Base-by-base conservation (phyloP, 129 eudicot species). In the Chrysanthemum lavandulifolium region DNA sequence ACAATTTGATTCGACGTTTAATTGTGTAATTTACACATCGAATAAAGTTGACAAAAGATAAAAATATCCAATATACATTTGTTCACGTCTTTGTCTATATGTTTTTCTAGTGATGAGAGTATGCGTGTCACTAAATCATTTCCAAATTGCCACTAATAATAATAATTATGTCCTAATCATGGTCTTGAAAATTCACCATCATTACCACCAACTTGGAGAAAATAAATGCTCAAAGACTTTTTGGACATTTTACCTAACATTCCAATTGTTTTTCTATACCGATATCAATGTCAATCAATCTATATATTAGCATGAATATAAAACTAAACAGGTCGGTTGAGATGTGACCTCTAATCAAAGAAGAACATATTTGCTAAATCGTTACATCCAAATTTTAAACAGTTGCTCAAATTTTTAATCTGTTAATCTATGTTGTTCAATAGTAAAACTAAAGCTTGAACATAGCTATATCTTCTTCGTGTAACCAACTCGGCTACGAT, bases 171-270 rank as follows among this genome's bases (percentile, higher is more conserved):
- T n/a, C n/a, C 19, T 49, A 10, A 21, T 61, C 29, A 18, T 33
- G 40, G 40, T 33, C 40, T 0, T 33, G 5, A 33, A 2, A 29
- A 31, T 31, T 61, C 61, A 9, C 60, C 14, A 56, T 47, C 59
- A 72, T 18, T 33, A 55, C 52, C n/a, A n/a, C 1, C 54, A 18
- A 16, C 29, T 55, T 40, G 16, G 10, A 69, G 11, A 56, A 16
- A 10, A 53, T 53, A 57, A 70, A 18, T 70, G 75, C 57, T 56
- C 15, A 57, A 12, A 1, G 36, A 16, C 33, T 11, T 62, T 50
- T 73, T 21, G 36, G 40, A 64, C 52, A 31, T 2, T 50, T 31
- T 63, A 63, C 78, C 78, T 52, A 74, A 52, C 55, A 14, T 29
- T 9, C 72, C 62, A 13, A 48, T 27, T 43, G 16, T 53, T 64